Conservation (phyloP, 345 rosid genomes). For the Salix dunnii region DNA sequence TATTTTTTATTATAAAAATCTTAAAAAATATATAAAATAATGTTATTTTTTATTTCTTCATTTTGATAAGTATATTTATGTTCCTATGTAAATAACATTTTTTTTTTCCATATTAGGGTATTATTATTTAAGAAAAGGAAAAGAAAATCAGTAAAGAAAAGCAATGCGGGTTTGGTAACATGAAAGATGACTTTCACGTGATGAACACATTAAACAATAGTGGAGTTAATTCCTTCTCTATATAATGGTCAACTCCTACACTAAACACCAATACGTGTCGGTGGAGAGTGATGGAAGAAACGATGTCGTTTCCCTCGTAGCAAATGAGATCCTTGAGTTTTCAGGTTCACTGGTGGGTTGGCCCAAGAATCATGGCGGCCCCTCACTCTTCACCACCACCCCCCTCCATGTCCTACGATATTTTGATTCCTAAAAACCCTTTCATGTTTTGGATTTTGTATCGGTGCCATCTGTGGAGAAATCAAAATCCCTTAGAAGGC, state of each 20-base stretch:
- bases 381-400: background rate
- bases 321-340: background rate
- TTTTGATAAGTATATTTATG: no score
- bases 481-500: background rate
- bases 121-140: no score
- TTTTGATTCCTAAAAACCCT: background rate
- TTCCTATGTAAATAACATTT: no score
- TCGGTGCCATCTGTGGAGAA: background rate
- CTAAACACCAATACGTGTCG: background rate
- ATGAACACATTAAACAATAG: background rate
- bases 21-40: no score
- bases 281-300: background rate
- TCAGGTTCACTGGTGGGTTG: background rate
- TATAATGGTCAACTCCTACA: background rate
- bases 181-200: background rate
- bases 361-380: constrained; percentile 23
- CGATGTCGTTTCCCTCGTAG: constrained; percentile 1
- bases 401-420: background rate
- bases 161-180: background rate
- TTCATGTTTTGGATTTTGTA: background rate
- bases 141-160: background rate
- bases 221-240: background rate
- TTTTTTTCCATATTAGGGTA: no score
- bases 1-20: no score
- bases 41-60: no score